A percentile compares a stretch with the other conserved stretches of the same genome.
phyloP scores from a whole-genome alignment of 2,329 filamentous ascomycete genomes.

The Blastomyces silverae region DNA sequence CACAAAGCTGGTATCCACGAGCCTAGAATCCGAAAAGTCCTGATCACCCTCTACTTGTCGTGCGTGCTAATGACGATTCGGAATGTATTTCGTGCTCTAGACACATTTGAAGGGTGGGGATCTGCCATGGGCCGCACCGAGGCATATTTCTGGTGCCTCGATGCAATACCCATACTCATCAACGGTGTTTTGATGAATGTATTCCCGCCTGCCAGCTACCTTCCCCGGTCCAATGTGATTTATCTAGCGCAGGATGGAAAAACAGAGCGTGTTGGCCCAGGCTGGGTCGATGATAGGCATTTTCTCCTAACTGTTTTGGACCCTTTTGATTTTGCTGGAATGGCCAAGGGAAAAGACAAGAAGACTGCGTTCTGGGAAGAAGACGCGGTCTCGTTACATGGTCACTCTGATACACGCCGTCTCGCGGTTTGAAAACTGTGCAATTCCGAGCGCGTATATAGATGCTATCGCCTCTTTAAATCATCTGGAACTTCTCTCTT shows the following conservation, averaged over 20 bases:
- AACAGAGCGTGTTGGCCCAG: slow-evolving; percentile 47
- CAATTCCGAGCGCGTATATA: neutral
- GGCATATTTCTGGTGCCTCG: slow-evolving; percentile 51
- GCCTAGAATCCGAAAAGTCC: slow-evolving; percentile 35
- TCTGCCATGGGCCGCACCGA: slow-evolving; percentile 41
- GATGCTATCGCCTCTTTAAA: neutral
- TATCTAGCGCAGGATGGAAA: slow-evolving; percentile 48
- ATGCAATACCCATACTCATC: slow-evolving; percentile 46
- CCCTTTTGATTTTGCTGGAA: slow-evolving; percentile 39
- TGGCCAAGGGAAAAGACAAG: slow-evolving; percentile 33
- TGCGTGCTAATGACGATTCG: slow-evolving; percentile 38
- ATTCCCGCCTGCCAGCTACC: slow-evolving; percentile 46
- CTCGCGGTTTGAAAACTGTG: neutral
- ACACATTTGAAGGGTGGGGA: slow-evolving; percentile 41
- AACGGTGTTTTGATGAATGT: slow-evolving; percentile 49
- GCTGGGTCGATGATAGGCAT: slow-evolving; percentile 44
- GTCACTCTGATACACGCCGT: neutral
- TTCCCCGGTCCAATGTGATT: slow-evolving; percentile 46
- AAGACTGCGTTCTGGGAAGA: slow-evolving; percentile 39
- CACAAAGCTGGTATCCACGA: slow-evolving; percentile 37
- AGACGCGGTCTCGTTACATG: slow-evolving; percentile 5
- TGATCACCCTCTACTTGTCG: slow-evolving; percentile 42
- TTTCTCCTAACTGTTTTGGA: slow-evolving; percentile 41
- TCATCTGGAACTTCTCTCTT: neutral
- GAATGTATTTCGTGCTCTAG: slow-evolving; percentile 49